Conservation (phyloP, 2,329 filamentous ascomycete genomes). For the Colletotrichum magnum region DNA sequence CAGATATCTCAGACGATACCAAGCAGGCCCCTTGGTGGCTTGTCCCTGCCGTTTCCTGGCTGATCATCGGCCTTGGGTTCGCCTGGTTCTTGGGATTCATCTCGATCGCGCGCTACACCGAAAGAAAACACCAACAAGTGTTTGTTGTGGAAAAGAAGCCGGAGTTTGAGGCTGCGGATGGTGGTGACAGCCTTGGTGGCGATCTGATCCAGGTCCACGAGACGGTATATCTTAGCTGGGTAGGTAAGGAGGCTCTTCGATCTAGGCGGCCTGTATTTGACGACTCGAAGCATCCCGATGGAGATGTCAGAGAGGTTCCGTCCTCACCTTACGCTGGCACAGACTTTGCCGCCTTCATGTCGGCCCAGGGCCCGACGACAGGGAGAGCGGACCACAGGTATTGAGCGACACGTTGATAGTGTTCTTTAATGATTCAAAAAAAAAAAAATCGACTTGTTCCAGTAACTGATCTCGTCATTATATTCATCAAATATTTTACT, state of each 20-base stretch:
- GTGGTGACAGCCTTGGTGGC: constrained; percentile 26
- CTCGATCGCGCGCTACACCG: constrained; percentile 46
- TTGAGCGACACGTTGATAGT: neutral
- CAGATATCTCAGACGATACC: neutral
- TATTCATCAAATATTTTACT: constrained; percentile 7
- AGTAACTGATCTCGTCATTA: neutral
- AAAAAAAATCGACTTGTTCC: too few species aligned
- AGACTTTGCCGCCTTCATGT: constrained; percentile 36
- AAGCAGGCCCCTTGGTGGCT: constrained; percentile 47
- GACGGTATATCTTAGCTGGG: constrained; percentile 54
- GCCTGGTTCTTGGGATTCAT: constrained; percentile 54
- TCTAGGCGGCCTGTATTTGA: constrained; percentile 26
- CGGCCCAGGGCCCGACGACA: constrained; percentile 3
- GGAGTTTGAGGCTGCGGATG: constrained; percentile 50
- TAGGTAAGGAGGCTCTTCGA: constrained; percentile 47
- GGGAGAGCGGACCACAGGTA: constrained; percentile 8
- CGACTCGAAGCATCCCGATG: constrained; percentile 23
- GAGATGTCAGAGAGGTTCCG: constrained; percentile 10
- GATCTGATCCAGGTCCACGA: constrained; percentile 54
- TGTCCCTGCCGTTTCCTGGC: constrained; percentile 50
- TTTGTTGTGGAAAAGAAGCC: constrained; percentile 53
- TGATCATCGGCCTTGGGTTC: constrained; percentile 46
- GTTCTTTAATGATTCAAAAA: too few species aligned
- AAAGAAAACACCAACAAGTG: constrained; percentile 48
- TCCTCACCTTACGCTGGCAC: constrained; percentile 35